Evolutionary conservation across 345 rosid genomes (phyloP), one percentile per base, ranked within the genome.

Genomic region (Eucalyptus pauciflora): DNA sequence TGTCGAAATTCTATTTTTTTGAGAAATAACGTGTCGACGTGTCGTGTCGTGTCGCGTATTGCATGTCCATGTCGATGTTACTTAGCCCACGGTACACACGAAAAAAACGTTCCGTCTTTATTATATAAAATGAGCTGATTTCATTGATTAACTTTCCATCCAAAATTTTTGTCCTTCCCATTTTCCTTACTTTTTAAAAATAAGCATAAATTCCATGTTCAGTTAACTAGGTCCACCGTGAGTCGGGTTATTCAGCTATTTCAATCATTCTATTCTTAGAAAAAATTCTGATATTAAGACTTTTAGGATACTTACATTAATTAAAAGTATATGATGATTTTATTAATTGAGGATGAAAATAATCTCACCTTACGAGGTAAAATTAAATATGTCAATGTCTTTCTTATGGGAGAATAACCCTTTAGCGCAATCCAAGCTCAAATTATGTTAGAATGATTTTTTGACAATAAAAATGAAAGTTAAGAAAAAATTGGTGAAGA

Each of bases 1-100:
- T 50, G 7, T 50, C 1, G 17, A 50, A 50, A 50, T 50, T 13
- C 17, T 50, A 0, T 50, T 14, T 50, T 48, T 50, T 50, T 0
- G 1, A 50, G 0, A 0, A 50, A 13, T 50, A 0, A 14, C 1
- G 41, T 37, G 41, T 37, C 41, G 41, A 37, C 41, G 17, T 14
- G 51, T 50, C 7, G 17, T 50, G 49, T 46, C 3, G 48, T 46
- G 6, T 50, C 0, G 51, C 7, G 0, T 50, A 50, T 50, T 50
- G 0, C 51, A 50, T 50, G 51, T 50, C 16, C 51, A 6, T 50
- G 0, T 14, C 51, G 3, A 14, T 50, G 51, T 5, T 50, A 50
- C 51, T 50, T 50, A 50, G 17, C 14, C 14, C 64, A 2, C 3
- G 7, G 0, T 58, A 58, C 64, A 58, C 14, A 37, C n/a, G 7